phyloP scores from a whole-genome alignment of 768 basidiomycete genomes.

The Tricholoma terreum region DNA sequence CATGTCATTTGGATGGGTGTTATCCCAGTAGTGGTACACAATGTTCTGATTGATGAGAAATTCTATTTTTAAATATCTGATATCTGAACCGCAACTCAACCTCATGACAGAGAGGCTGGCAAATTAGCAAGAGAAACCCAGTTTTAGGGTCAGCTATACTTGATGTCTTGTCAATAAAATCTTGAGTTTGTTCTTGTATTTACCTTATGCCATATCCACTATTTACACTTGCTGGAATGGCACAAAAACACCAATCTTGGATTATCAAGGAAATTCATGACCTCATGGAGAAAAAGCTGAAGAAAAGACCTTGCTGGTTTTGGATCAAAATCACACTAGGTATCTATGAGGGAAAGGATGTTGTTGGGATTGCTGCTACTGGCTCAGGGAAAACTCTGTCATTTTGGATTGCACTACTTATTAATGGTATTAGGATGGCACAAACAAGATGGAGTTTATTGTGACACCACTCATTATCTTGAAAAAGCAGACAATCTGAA shows the following conservation, averaged over 20 bases:
- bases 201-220: no score
- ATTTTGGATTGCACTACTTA: background rate
- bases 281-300: constrained; percentile 15
- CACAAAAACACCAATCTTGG: constrained; percentile 1
- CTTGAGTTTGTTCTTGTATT: no score
- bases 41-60: no score
- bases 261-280: constrained; percentile 1
- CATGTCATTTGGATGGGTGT: no score
- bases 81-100: no score
- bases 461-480: background rate
- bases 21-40: no score
- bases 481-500: background rate
- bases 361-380: constrained; percentile 5
- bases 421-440: no score
- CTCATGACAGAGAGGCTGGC: background rate
- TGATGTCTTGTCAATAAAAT: background rate
- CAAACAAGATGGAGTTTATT: background rate
- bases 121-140: background rate
- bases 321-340: constrained; percentile 5
- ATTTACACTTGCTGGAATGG: background rate
- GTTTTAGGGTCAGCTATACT: background rate
- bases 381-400: background rate
- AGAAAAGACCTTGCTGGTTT: constrained; percentile 6
- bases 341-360: constrained; percentile 6
- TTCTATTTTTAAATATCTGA: no score